Percentiles rank a stretch among this genome's conserved stretches.
phyloP scores from a whole-genome alignment of 768 basidiomycete genomes.

The Lactarius vividus region DNA sequence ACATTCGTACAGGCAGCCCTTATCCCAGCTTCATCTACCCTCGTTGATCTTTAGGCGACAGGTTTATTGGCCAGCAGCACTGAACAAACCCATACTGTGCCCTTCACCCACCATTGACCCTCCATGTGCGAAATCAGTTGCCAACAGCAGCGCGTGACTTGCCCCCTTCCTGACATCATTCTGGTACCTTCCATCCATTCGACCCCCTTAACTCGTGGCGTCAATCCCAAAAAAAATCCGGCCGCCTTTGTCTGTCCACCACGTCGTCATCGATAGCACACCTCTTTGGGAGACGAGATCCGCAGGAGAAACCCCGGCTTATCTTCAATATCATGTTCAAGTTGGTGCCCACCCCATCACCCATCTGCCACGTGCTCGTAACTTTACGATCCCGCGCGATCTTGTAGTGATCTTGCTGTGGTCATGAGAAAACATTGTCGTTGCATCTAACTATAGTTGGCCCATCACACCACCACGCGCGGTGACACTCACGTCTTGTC shows the following conservation, averaged over 20 bases:
- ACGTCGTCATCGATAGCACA: not conserved
- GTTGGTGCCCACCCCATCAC: not conserved
- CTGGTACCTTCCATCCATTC: not conserved
- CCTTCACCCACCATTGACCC: not conserved
- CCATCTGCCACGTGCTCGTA: not conserved
- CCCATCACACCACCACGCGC: too few relatives aligned
- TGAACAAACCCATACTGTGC: not conserved
- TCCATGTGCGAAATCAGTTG: not conserved
- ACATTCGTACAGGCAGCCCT: not conserved
- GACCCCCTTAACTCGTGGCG: not conserved
- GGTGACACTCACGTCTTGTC: not conserved
- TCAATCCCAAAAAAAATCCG: not conserved
- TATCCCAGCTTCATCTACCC: not conserved
- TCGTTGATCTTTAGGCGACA: not conserved
- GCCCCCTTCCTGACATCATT: not conserved
- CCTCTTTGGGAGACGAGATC: not conserved
- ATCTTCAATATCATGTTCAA: not conserved
- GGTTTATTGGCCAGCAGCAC: not conserved
- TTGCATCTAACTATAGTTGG: not conserved
- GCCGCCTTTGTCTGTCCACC: not conserved
- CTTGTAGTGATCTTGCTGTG: not conserved
- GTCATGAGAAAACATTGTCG: not conserved
- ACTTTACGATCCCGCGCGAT: not conserved
- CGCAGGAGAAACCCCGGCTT: not conserved
- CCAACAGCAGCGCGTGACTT: not conserved